A percentile compares a stretch with the other conserved stretches of the same genome.
These are phyloP conservation scores for Aspergillus texensis DNA, from an alignment of 2,329 filamentous ascomycete genomes.

Conservation along the genomic window DNA sequence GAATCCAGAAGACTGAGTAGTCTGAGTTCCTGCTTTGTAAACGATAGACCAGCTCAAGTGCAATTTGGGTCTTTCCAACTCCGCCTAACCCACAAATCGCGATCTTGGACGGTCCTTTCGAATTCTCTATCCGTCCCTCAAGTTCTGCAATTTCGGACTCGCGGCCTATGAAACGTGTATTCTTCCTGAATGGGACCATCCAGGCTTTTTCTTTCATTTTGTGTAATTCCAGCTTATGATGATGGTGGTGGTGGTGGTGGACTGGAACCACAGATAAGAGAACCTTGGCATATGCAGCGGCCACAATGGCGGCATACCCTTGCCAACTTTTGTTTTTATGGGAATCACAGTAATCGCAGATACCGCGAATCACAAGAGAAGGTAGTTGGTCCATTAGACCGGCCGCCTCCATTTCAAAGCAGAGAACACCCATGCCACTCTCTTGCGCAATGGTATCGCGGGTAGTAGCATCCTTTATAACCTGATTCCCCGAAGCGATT, in stretches of 20 bases:
- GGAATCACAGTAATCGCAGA: background rate
- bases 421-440: slow-evolving; percentile 18
- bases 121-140: background rate
- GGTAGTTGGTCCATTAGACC: background rate
- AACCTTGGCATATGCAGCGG: background rate
- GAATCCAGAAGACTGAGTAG: slow-evolving; percentile 9
- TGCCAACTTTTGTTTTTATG: background rate
- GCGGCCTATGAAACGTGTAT: background rate
- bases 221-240: too few species aligned
- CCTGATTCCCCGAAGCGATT: slow-evolving; percentile 30
- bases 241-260: background rate
- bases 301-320: background rate
- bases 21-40: background rate
- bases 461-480: slow-evolving; percentile 24
- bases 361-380: background rate
- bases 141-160: background rate
- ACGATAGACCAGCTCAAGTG: background rate
- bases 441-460: slow-evolving; percentile 21
- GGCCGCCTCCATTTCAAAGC: slow-evolving; percentile 3
- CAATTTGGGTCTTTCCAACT: slow-evolving; percentile 4
- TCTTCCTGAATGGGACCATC: background rate
- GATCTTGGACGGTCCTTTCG: background rate
- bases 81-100: background rate
- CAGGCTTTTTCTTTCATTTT: background rate
- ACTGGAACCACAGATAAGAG: background rate